Base-by-base conservation (phyloP, 192 early-diverging fungal species). In the Coemansia sp. region DNA sequence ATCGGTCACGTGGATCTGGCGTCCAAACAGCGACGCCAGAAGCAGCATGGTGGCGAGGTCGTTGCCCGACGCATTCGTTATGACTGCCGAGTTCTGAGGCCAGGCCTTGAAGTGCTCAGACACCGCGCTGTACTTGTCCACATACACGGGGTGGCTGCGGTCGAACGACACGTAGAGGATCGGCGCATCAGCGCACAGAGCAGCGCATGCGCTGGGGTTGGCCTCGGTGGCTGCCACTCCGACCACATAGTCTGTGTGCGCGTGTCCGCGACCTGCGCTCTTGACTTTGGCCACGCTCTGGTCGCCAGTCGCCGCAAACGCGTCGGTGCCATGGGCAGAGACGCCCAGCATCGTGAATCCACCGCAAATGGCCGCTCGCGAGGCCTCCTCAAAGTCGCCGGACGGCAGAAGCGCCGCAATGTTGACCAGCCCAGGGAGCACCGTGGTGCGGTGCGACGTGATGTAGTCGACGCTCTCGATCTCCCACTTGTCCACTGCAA, bases 21-120 rank as follows among this genome's bases (percentile, higher is more conserved):
- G 85, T 62, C 84, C 82, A 67, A 94, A 87, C 58, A 97, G 74
- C 59, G 85, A 90, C 33, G 92, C 92, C 15, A 99, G 75, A 58
- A 93, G 88, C 22, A 99, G 82, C 54, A 94, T 85, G 14, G 91
- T 84, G 2, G 97, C 92, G 34, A 99, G 87, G 69, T 94, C 89
- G 18, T 87, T 87, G 46, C 91, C 93, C 55, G 84, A 83, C 22
- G 97, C 97, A 61, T 91, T 85, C 18, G 91, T 92, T 17, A 98
- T 64, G 41, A 99, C 83, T 17, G 90, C 87, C 34, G 83, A 78
- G 38, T 70, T 77, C 44, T 64, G 48, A 7, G 93, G 91, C 95
- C 96, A 98, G 4, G 86, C 74, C 40, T 82, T 84, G 73, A 98
- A 87, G 68, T 90, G 88, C 39, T 82, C 83, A 11, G 88, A 82